Base-by-base conservation (phyloP, 1,284 basidiomycete genomes). In the Trichosporon faecale region DNA sequence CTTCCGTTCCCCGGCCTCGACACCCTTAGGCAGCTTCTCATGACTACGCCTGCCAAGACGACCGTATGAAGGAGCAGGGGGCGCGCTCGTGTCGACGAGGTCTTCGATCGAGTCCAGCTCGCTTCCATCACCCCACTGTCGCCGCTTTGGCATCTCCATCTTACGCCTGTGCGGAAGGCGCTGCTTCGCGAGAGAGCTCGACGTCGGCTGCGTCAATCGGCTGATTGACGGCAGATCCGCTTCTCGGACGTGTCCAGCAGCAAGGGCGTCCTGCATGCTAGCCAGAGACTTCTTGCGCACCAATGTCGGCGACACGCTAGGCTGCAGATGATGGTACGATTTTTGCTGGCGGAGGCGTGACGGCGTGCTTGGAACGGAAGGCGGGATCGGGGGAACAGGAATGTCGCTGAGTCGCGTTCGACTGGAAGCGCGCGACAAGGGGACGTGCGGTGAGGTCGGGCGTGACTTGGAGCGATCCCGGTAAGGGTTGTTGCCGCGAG, bases 81-180 rank as follows among this genome's bases (percentile, higher is more conserved):
- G 57, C 3, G 27, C 57, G 33, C 57, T 61, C 91, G 68, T 90
- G 79, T 95, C 91, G 18, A 91, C 92, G 55, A 98, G 86, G 82
- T 98, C 95, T 44, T 96, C 95, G 73, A 98, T 89, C 0, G 83
- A 89, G 77, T 98, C 95, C 64, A 98, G 85, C 83, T 98, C 95
- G 8, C 92, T 94, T 6, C 95, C 95, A 80, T 97, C 94, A 2
- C 95, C 94, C 80, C 92, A 98, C 18, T 88, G 68, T n/a, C 60
- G 89, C 65, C 90, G 88, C 78, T 91, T 91, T 2, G 93, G 91
- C 76, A 89, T 86, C 68, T 90, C 89, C 66, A 95, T 84, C 14
- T 44, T 44, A 3, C 63, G 63, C 37, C 89, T 88, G 46, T 94
- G 86, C 0, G 91, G 85, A 21, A 91, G 88, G 33, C 93, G 87